Evolutionary conservation across 1,284 basidiomycete genomes (phyloP), one percentile per base, ranked within the genome.

Genomic region (Pholiota adiposa): DNA sequence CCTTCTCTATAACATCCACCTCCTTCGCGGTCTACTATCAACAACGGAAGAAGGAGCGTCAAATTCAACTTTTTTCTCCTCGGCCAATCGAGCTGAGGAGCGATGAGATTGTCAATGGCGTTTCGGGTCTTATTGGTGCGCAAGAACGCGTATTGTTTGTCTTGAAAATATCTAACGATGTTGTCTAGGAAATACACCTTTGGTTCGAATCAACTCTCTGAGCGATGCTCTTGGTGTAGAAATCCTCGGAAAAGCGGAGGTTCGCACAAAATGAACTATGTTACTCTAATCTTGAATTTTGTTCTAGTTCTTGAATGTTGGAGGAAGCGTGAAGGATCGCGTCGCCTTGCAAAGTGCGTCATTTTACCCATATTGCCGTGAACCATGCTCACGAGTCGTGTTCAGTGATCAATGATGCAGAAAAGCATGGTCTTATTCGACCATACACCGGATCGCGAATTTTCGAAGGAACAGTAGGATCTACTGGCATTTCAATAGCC

Each of bases 401-500:
- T 55, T n/a, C 43, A 97, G 94, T 98, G 80, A 94, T 98, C 64
- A 85, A 94, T 62, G 93, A 98, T 70, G 97, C 97, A 0, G 97
- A 99, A 73, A 83, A 84, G 14, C 81, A 86, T 64, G 95, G 95
- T 0, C 77, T 95, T 5, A 77, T 99, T 1, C 83, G 89, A 64
- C 97, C 97, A 0, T 75, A 96, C 65, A 96, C 94, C 0, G 92
- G 93, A 1, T 97, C 93, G 0, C 89, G 95, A 14, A 95, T 99
- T 50, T 99, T 98, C 62, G 97, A 99, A 74, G 97, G 97, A 0
- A 99, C 97, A 0, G 94, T 97, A 1, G 97, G 97, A 0, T 97
- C 94, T 2, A 99, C 97, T 0, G 97, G 97, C 0, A 99, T 99
- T 56, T 97, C 95, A 0, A 89, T 99, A 50, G 96, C 97, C 0